These are phyloP conservation scores for Selenicereus undatus DNA, from an alignment of 148 eudicot genomes.

Conservation along the genomic window DNA sequence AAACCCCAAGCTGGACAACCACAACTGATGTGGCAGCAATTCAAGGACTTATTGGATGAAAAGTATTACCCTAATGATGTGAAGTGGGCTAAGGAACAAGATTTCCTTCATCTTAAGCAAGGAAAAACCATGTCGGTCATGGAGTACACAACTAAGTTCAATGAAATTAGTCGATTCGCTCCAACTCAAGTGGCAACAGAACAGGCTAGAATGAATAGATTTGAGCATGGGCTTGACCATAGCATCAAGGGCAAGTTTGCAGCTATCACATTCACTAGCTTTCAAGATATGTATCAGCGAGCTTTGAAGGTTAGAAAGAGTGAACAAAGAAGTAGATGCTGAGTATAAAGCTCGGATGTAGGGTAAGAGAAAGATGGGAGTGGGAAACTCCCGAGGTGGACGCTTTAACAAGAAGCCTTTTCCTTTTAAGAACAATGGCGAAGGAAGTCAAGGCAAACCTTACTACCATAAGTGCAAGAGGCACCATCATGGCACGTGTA, in stretches of 20 bases:
- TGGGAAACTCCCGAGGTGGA: not conserved
- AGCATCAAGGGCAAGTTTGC: not conserved
- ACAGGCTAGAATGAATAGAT: not conserved
- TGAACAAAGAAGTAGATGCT: not conserved
- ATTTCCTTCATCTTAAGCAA: not conserved
- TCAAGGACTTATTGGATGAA: not conserved
- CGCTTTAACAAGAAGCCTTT: not conserved
- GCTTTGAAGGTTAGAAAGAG: not conserved
- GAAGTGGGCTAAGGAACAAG: not conserved
- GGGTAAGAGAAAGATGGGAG: not conserved
- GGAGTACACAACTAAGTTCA: not conserved
- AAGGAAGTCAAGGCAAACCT: not conserved
- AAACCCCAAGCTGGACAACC: not conserved
- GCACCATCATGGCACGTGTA: not conserved
- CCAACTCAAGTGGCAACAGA: not conserved
- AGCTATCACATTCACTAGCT: not conserved
- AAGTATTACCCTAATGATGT: not conserved
- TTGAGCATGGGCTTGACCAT: not conserved
- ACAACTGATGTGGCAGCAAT: not conserved
- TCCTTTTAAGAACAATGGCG: not conserved
- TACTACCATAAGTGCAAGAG: not conserved
- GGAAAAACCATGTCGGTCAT: not conserved
- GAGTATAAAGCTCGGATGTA: not conserved
- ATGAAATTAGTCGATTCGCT: not conserved
- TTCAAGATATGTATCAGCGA: not conserved